Base-by-base conservation (phyloP, 345 rosid species). In the Clausena lansium region DNA sequence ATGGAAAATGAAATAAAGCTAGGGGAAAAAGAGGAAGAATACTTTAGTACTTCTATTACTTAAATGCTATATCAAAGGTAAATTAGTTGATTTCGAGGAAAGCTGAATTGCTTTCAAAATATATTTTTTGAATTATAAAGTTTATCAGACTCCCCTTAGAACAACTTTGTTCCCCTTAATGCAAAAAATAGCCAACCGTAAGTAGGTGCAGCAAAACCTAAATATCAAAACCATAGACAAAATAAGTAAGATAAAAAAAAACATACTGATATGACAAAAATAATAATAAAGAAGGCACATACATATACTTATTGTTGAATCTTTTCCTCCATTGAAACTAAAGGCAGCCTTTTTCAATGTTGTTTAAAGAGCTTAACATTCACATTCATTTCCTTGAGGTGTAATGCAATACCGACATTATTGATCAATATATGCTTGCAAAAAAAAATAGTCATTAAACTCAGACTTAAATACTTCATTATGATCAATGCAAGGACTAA, bases 241-340 rank as follows among this genome's bases (percentile, higher is more conserved):
- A 36, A 70, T 63, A 64, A 62, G 47, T 35, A 65, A 80, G 74
- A 85, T 30, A n/a, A 74, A 76, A 58, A 80, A 74, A 76, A 66
- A 69, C 71, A 30, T 47, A 66, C 57, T 36, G 22, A 60, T 45
- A 60, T 77, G 54, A 27, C 58, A 8, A 9, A 62, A 77, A n/a
- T 30, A 30, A 30, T 65, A 62, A 77, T n/a, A n/a, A n/a, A 24
- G 1, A 27, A 6, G 47, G 75, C n/a, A 75, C 30, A 68, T 54
- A 39, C n/a, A 39, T 80, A 85, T 80, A 86, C 98, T 88, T 86
- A 96, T 98, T 71, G 94, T 96, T 33, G 98, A 94, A 84, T 96
- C 99, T 80, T 96, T 96, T 77, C 99, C 99, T 78, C 99, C 99
- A 81, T 96, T 96, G 83, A 96, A 96, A 83, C 99, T 96, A 86